Evolutionary conservation across 2,329 filamentous ascomycete species (phyloP).

Genomic region (Shiraia sp.): DNA sequence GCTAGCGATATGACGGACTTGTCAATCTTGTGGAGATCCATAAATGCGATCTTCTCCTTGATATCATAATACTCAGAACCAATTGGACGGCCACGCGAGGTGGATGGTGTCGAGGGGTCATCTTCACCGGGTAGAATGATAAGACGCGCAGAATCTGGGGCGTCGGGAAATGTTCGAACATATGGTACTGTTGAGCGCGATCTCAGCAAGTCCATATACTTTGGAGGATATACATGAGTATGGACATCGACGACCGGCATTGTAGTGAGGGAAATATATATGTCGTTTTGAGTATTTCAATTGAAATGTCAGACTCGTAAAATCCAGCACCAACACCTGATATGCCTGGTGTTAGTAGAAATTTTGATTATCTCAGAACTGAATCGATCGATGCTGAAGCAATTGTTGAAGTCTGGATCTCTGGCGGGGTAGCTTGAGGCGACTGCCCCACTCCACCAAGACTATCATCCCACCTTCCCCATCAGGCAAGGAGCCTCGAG

Average conservation of each 20-base stretch:
- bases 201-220: constrained; percentile 62
- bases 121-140: constrained; percentile 66
- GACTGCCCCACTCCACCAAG: constrained; percentile 26
- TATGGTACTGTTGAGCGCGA: constrained; percentile 67
- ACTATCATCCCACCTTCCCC: constrained; percentile 38
- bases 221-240: constrained; percentile 66
- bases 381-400: neutral
- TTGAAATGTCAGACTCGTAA: no score
- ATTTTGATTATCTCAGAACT: neutral
- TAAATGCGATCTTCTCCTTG: constrained; percentile 79
- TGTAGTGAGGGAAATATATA: constrained; percentile 2
- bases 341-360: neutral
- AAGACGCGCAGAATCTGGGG: constrained; percentile 62
- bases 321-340: no score
- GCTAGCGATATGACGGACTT: constrained; percentile 85
- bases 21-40: constrained; percentile 81
- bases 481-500: constrained; percentile 22
- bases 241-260: constrained; percentile 62
- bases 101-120: constrained; percentile 53
- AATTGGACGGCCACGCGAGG: constrained; percentile 75
- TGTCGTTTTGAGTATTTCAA: neutral
- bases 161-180: constrained; percentile 65
- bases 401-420: constrained; percentile 14
- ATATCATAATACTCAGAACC: constrained; percentile 84
- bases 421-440: constrained; percentile 25